A percentile compares a stretch with the other conserved stretches of the same genome.
These are phyloP conservation scores for Neurospora sp. DNA, from an alignment of 495 filamentous ascomycete species.

Conservation along the genomic window DNA sequence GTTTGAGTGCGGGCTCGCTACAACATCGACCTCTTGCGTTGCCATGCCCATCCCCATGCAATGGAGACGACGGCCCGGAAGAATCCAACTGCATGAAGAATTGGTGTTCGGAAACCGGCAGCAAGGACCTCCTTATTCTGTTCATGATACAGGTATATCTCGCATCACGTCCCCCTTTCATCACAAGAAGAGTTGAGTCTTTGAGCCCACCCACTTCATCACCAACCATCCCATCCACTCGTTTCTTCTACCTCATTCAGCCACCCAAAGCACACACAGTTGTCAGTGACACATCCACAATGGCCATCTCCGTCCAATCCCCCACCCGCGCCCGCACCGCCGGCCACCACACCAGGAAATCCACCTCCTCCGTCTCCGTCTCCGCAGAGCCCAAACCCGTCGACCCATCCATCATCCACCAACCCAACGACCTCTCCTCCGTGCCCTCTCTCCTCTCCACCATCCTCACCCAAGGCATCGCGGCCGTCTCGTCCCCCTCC, in stretches of 20 bases:
- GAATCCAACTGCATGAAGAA: not conserved
- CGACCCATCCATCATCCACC: not conserved
- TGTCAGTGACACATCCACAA: not conserved
- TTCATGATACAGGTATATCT: too few species aligned
- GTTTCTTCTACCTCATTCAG: not conserved
- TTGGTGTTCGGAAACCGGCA: not conserved
- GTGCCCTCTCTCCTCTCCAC: not conserved
- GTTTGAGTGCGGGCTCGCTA: not conserved
- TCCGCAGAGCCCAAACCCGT: not conserved
- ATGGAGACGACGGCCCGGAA: not conserved
- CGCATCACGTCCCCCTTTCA: too few species aligned
- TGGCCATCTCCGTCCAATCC: not conserved
- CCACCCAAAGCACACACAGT: not conserved
- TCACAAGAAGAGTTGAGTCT: too few species aligned
- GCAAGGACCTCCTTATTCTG: not conserved
- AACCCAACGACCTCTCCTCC: not conserved
- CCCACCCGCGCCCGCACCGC: not conserved
- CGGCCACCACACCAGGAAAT: not conserved
- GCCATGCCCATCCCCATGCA: not conserved
- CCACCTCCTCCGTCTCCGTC: not conserved
- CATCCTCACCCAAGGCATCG: not conserved
- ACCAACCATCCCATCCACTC: not conserved
- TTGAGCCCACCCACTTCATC: not conserved
- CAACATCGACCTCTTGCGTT: not conserved
- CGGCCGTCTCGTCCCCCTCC: not conserved